These are phyloP conservation scores for Torrubiellomyces zombiae DNA, from an alignment of 2,329 filamentous ascomycete species.

Conservation along the genomic window DNA sequence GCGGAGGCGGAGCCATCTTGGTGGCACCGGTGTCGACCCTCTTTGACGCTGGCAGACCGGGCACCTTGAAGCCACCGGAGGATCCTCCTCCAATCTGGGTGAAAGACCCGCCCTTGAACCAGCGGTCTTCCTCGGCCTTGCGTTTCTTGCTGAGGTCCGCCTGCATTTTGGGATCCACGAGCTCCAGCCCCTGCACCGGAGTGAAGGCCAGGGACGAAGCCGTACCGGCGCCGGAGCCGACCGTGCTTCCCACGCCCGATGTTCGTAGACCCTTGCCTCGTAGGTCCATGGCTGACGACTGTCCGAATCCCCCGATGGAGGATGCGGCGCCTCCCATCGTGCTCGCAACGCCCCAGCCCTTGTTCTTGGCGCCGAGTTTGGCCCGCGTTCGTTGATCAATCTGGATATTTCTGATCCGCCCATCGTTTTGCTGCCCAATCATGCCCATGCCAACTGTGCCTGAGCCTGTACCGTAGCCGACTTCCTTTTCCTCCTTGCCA, in stretches of 20 bases:
- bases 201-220: slow-evolving; percentile 85
- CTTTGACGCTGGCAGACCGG: slow-evolving; percentile 56
- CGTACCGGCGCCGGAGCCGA: slow-evolving; percentile 48
- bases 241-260: slow-evolving; percentile 61
- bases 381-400: slow-evolving; percentile 87
- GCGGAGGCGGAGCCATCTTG: slow-evolving; percentile 20
- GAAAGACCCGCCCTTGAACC: slow-evolving; percentile 96
- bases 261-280: slow-evolving; percentile 65
- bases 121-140: slow-evolving; percentile 86
- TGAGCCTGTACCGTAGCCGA: slow-evolving; percentile 78
- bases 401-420: slow-evolving; percentile 74
- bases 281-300: slow-evolving; percentile 49
- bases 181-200: slow-evolving; percentile 81
- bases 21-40: slow-evolving; percentile 31
- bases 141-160: slow-evolving; percentile 79
- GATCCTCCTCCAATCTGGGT: slow-evolving; percentile 54
- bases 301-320: slow-evolving; percentile 64
- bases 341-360: slow-evolving; percentile 74
- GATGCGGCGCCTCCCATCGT: slow-evolving; percentile 54
- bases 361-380: slow-evolving; percentile 87
- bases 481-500: slow-evolving; percentile 85
- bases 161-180: slow-evolving; percentile 84
- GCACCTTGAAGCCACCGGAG: slow-evolving; percentile 67
- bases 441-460: slow-evolving; percentile 80
- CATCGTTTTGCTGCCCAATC: slow-evolving; percentile 79